A percentile compares a stretch with the other conserved stretches of the same genome.
These are phyloP conservation scores for Blastomyces emzantsi DNA, from an alignment of 2,329 filamentous ascomycete genomes.

Conservation along the genomic window DNA sequence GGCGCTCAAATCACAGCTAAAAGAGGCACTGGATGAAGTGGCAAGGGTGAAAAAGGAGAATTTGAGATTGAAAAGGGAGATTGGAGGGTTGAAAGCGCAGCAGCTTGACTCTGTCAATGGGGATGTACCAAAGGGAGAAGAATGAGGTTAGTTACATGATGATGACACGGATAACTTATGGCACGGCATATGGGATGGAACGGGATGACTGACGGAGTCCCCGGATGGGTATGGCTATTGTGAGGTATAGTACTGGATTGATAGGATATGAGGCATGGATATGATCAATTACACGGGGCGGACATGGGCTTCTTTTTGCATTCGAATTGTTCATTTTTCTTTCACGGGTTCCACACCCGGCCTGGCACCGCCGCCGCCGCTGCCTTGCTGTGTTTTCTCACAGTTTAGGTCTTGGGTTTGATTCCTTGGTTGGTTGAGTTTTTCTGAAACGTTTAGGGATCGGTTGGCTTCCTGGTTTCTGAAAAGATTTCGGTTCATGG, in stretches of 20 bases:
- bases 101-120: constrained; percentile 29
- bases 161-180: background rate
- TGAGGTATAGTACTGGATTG: background rate
- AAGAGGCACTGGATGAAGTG: constrained; percentile 67
- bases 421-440: background rate
- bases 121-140: constrained; percentile 20
- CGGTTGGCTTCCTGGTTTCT: background rate
- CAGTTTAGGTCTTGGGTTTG: background rate
- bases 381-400: background rate
- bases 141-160: constrained; percentile 8
- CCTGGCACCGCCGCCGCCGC: background rate
- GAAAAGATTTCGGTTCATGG: background rate
- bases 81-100: constrained; percentile 56
- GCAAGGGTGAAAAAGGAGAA: constrained; percentile 77
- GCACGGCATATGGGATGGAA: background rate
- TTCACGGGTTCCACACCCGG: background rate
- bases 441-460: background rate
- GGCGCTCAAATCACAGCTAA: constrained; percentile 62
- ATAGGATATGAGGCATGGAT: background rate
- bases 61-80: constrained; percentile 69
- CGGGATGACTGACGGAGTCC: background rate
- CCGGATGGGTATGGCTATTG: background rate
- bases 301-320: background rate
- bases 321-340: background rate
- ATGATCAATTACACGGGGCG: background rate